Conservation (phyloP, 163 green algal species). For the Scenedesmus sp. region DNA sequence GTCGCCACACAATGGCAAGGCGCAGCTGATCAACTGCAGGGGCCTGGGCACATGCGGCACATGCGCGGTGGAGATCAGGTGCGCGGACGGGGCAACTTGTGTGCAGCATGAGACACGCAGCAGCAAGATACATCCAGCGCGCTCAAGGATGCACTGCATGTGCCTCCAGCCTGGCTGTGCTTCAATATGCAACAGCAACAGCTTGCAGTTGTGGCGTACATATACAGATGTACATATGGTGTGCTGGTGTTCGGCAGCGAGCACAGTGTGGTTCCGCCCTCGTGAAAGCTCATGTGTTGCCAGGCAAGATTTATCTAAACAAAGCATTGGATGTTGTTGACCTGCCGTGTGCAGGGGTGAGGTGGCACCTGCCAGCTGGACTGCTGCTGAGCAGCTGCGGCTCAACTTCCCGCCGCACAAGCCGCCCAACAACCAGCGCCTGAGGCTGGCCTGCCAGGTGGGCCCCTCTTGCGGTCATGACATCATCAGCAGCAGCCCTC, state of each 20-base stretch:
- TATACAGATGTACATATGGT: too few species aligned
- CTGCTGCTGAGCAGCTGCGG: constrained; percentile 50
- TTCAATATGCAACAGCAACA: too few species aligned
- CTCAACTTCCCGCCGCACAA: constrained; percentile 64
- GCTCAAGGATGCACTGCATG: too few species aligned
- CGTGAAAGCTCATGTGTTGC: background rate
- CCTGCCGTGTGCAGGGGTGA: constrained; percentile 20
- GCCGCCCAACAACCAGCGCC: constrained; percentile 50
- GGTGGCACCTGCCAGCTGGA: constrained; percentile 47
- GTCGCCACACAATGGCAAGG: constrained; percentile 61
- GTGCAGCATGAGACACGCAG: background rate
- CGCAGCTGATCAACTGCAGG: constrained; percentile 64
- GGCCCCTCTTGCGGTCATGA: too few species aligned
- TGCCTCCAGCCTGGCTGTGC: too few species aligned
- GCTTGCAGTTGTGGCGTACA: too few species aligned
- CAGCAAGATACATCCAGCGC: background rate
- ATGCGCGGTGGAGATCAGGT: constrained; percentile 61
- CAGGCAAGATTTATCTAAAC: background rate
- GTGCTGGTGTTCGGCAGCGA: too few species aligned
- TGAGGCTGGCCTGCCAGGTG: constrained; percentile 66
- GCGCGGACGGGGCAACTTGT: background rate
- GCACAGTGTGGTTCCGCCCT: too few species aligned
- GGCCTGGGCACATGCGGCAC: constrained; percentile 66
- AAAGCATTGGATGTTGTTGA: background rate
- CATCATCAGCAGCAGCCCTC: too few species aligned